A percentile compares a stretch with the other conserved stretches of the same genome.
phyloP scores from a whole-genome alignment of 192 early-diverging fungal genomes.

The Gaertneriomyces sp. region DNA sequence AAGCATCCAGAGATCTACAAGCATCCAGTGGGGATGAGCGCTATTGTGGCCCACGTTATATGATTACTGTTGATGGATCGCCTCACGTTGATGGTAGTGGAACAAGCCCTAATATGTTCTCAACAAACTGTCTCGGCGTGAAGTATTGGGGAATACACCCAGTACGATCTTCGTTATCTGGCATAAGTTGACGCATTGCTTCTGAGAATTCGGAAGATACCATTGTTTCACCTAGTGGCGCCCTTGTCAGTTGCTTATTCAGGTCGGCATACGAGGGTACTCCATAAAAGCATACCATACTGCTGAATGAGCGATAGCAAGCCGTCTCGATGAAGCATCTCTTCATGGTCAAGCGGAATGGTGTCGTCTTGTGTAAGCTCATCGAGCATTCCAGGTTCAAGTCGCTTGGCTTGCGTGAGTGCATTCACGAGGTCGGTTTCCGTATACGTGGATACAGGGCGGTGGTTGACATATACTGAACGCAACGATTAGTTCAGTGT shows the following conservation, averaged over 20 bases:
- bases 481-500: neutral
- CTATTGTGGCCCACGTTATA: no score
- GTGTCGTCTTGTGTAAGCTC: slow-evolving; percentile 8
- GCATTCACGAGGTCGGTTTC: slow-evolving; percentile 42
- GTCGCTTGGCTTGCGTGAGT: slow-evolving; percentile 33
- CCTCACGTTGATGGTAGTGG: slow-evolving; percentile 11
- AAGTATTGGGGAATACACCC: slow-evolving; percentile 42
- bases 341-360: slow-evolving; percentile 9
- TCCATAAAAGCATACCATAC: slow-evolving; percentile 38
- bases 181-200: slow-evolving; percentile 36
- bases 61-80: no score
- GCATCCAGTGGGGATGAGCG: no score
- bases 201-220: slow-evolving; percentile 35
- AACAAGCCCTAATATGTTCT: slow-evolving; percentile 41
- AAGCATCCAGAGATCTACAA: no score
- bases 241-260: neutral
- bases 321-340: slow-evolving; percentile 29
- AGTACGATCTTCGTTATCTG: slow-evolving; percentile 36
- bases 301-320: slow-evolving; percentile 52
- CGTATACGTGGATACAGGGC: slow-evolving; percentile 40
- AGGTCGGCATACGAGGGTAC: neutral
- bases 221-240: slow-evolving; percentile 44
- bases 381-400: slow-evolving; percentile 31
- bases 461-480: slow-evolving; percentile 56
- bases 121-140: slow-evolving; percentile 41